Evolutionary conservation across 208 protist genomes (phyloP).

Genomic region (Acanthamoeba triangularis): DNA sequence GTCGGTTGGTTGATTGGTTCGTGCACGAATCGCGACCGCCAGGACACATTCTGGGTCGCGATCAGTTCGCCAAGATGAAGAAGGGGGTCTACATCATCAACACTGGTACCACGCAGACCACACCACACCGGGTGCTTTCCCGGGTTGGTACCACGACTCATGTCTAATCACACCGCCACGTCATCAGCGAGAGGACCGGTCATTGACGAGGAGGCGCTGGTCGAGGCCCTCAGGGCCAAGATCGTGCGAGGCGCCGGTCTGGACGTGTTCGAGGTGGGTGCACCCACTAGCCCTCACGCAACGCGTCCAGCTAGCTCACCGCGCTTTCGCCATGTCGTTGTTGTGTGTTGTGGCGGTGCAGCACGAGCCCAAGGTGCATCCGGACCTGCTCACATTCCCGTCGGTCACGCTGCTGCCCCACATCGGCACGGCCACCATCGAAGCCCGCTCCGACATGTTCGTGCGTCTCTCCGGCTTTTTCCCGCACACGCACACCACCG

Average conservation of each 20-base stretch:
- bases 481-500: too few relatives aligned
- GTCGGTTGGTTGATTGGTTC: not conserved
- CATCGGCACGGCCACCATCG: slow-evolving; percentile 36
- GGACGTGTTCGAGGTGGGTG: slow-evolving; percentile 30
- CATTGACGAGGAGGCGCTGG: slow-evolving; percentile 21
- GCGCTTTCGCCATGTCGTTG: not conserved
- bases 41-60: not conserved
- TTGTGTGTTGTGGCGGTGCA: not conserved
- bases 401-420: slow-evolving; percentile 50
- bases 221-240: slow-evolving; percentile 15
- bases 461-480: not conserved
- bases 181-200: slow-evolving; percentile 4
- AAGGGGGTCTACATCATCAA: slow-evolving; percentile 67
- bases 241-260: slow-evolving; percentile 10
- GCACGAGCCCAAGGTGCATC: slow-evolving; percentile 2
- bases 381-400: slow-evolving; percentile 14
- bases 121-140: too few relatives aligned
- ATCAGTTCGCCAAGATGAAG: slow-evolving; percentile 37
- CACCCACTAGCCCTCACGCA: not conserved
- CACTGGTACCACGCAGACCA: too few relatives aligned
- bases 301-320: not conserved
- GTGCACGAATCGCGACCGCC: not conserved
- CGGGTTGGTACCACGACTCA: too few relatives aligned
- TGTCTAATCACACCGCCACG: too few relatives aligned
- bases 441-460: slow-evolving; percentile 3